Evolutionary conservation across 371 early-diverging fungal genomes (phyloP), one percentile per base, ranked within the genome.

Genomic region (Blakeslea trispora): DNA sequence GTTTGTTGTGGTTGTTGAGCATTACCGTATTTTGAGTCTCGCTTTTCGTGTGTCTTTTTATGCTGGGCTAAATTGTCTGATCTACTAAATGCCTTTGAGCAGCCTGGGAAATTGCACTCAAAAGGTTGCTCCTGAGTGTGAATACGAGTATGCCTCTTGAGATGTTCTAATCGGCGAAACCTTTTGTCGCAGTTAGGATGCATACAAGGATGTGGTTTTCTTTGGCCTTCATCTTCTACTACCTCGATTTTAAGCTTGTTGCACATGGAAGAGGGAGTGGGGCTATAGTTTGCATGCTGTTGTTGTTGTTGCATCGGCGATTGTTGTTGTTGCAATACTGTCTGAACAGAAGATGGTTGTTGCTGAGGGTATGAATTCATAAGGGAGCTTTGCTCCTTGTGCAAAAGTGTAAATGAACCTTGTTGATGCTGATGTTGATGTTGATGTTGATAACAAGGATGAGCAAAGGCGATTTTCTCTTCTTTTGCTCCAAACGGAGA

Each of bases 91-190:
- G 81, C 76, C 61, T 92, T 92, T 43, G 79, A 74, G 73, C 95
- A 95, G 4, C 81, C 86, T 21, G 74, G 73, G 41, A 71, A 76
- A 8, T 75, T 81, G 71, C 92, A 92, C 32, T 82, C 77, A 53
- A 88, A 91, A n/a, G 91, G 91, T 14, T 86, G 82, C 55, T 90
- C 90, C 55, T 89, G 81, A 13, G 92, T 91, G 68, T 95, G 95
- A 40, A 89, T 90, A 19, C 93, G 88, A 72, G 85, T 77, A 64
- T 95, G 96, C 34, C 97, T 81, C 57, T 91, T 91, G 43, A 96
- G 72, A 68, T 95, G 95, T 65, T 96, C 96, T 48, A 85, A 77
- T 15, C 95, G 84, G 64, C 94, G 91, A 64, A 88, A 88, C 21
- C 79, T 59, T 39, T 75, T 68, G 19, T 78, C 75, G 47, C 88